phyloP scores from a whole-genome alignment of 768 basidiomycete species.

The Leccinum disarticulatum region DNA sequence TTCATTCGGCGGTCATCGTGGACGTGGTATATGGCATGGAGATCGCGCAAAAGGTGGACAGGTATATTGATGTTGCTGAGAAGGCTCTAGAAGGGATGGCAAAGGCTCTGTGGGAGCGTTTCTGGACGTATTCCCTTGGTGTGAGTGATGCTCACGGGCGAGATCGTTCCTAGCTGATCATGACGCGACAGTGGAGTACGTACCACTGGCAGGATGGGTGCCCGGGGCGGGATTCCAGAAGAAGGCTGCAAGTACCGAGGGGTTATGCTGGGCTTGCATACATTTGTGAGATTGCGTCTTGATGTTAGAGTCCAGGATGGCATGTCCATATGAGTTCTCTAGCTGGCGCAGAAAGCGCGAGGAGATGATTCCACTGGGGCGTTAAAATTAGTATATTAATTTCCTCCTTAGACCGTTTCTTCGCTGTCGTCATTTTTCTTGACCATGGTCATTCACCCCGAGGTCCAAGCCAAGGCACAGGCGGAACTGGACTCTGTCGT shows the following conservation, averaged over 20 bases:
- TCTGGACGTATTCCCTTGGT: conserved; percentile 46
- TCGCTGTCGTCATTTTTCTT: conserved; percentile 31
- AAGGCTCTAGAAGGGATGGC: conserved; percentile 51
- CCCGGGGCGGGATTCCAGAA: conserved; percentile 52
- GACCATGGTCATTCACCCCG: conserved; percentile 31
- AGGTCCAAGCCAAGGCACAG: conserved; percentile 30
- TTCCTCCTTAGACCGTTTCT: conserved; percentile 25
- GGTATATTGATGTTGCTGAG: conserved; percentile 51
- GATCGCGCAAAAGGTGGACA: conserved; percentile 42
- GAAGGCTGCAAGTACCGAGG: conserved; percentile 37
- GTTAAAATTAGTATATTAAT: conserved; percentile 2
- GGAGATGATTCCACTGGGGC: neutral
- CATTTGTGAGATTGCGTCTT: conserved; percentile 34
- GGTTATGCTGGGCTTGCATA: conserved; percentile 49
- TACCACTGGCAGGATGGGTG: conserved; percentile 45
- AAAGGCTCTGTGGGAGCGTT: conserved; percentile 53
- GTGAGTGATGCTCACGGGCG: conserved; percentile 20
- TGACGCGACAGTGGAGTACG: conserved; percentile 43
- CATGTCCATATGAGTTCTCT: conserved; percentile 7
- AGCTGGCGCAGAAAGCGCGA: conserved; percentile 43
- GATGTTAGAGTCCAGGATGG: neutral
- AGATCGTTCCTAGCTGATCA: conserved; percentile 1
- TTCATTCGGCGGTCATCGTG: conserved; percentile 52
- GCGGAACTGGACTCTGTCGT: conserved; percentile 29
- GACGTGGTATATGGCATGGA: conserved; percentile 51